These are phyloP conservation scores for Claviceps quebecensis DNA, from an alignment of 2,329 filamentous ascomycete genomes.

Conservation along the genomic window DNA sequence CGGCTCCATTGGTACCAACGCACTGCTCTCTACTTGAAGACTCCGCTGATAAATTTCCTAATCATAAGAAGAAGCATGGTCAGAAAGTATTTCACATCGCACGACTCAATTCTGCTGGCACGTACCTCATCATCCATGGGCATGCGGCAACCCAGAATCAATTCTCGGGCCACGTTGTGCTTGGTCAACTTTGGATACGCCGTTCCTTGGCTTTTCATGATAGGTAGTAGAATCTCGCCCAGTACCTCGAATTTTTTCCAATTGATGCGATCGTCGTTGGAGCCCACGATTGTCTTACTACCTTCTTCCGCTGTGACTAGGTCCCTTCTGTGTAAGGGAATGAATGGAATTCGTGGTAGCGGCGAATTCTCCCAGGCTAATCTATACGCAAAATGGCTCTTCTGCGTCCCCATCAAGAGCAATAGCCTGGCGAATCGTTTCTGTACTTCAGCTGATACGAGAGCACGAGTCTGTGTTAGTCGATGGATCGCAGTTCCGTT, in stretches of 20 bases:
- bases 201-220: conserved; percentile 82
- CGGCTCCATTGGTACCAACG: conserved; percentile 30
- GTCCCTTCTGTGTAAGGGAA: conserved; percentile 79
- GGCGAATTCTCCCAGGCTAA: conserved; percentile 94
- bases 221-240: conserved; percentile 76
- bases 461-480: conserved; percentile 61
- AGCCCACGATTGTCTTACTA: conserved; percentile 74
- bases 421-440: conserved; percentile 81
- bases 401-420: conserved; percentile 84
- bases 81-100: not conserved
- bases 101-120: conserved; percentile 6
- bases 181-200: conserved; percentile 61
- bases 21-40: conserved; percentile 40
- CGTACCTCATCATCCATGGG: conserved; percentile 77
- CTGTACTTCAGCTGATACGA: conserved; percentile 57
- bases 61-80: not conserved
- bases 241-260: conserved; percentile 98
- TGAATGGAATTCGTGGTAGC: conserved; percentile 79
- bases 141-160: conserved; percentile 73
- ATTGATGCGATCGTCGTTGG: conserved; percentile 64
- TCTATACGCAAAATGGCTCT: conserved; percentile 90
- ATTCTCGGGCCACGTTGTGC: conserved; percentile 55
- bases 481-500: conserved; percentile 79
- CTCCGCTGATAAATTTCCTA: conserved; percentile 53
- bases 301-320: conserved; percentile 86